Percentiles rank a stretch among this genome's conserved stretches.
Conservation (phyloP, 805 yeast species). For the Lipomyces yamanashiensis region DNA sequence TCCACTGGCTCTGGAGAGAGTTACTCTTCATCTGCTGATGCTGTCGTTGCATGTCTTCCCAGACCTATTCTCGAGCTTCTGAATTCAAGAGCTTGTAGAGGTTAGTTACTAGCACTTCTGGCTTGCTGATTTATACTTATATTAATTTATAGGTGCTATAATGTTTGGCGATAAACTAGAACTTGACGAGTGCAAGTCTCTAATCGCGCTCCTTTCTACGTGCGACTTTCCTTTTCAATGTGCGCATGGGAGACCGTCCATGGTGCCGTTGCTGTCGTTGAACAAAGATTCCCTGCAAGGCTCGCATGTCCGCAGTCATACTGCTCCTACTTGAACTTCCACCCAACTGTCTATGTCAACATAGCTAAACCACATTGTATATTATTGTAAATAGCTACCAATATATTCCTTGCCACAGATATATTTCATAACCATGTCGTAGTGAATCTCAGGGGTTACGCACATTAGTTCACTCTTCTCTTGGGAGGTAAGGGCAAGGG, state of each 20-base stretch:
- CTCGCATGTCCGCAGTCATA: neutral
- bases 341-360: no score
- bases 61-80: slow-evolving; percentile 50
- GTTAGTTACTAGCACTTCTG: slow-evolving; percentile 15
- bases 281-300: neutral
- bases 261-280: slow-evolving; percentile 52
- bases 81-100: slow-evolving; percentile 47
- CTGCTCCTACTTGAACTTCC: neutral
- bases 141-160: slow-evolving; percentile 51
- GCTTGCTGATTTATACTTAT: neutral
- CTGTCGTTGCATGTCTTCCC: slow-evolving; percentile 8
- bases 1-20: neutral
- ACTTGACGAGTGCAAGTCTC: slow-evolving; percentile 49
- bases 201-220: slow-evolving; percentile 51
- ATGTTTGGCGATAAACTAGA: slow-evolving; percentile 69
- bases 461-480: neutral
- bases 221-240: slow-evolving; percentile 75
- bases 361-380: neutral
- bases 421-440: neutral
- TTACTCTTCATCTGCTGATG: neutral
- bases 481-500: slow-evolving; percentile 17
- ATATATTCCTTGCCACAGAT: neutral
- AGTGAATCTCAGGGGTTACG: slow-evolving; percentile 6
- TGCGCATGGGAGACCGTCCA: slow-evolving; percentile 85
- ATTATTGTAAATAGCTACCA: neutral